Evolutionary conservation across 495 filamentous ascomycete genomes (phyloP), one percentile per base, ranked within the genome.

Genomic region (Xylaria scruposa): DNA sequence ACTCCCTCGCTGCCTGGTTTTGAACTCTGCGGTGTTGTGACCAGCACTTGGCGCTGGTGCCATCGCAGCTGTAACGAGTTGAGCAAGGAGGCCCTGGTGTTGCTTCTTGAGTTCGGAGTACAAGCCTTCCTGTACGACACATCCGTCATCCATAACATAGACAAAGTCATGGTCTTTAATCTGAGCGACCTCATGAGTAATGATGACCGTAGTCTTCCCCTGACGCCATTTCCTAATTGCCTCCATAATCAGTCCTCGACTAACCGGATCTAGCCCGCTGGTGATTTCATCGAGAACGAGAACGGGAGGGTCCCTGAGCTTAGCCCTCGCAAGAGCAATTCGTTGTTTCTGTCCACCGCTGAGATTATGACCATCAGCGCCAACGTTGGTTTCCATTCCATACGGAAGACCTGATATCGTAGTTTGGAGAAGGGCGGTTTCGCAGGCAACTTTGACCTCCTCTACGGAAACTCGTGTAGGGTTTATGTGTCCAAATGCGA

Each of bases 251-350:
- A 90, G 81, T 5, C 81, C 80, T 72, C 93, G 87, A 68, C 88
- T 94, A 17, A 87, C 83, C 4, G 87, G 86, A 75, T 98, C 96
- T 26, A 98, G 80, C 8, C 93, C 91, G 78, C 91, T 92, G 0
- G 94, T 97, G 2, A 94, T 89, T 76, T 98, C 95, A 76, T 98
- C 96, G 21, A 99, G 86, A 51, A 99, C 91, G 31, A 99, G 80
- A 10, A 98, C 89, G 3, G 93, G 90, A 0, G 94, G 89, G 73
- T 98, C 89, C 51, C 94, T 88, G 1, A 99, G 78, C 67, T 87
- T 90, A 3, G 93, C 91, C 71, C 93, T 81, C 13, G 93, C 93
- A 60, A 97, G 86, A 21, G 92, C 91, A 21, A 95, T 82, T 65
- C 92, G 81, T 76, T 97, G 93, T 64, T 86, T 87, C 78, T 99